These are phyloP conservation scores for Suillus brevipes DNA, from an alignment of 768 basidiomycete species.

Conservation along the genomic window DNA sequence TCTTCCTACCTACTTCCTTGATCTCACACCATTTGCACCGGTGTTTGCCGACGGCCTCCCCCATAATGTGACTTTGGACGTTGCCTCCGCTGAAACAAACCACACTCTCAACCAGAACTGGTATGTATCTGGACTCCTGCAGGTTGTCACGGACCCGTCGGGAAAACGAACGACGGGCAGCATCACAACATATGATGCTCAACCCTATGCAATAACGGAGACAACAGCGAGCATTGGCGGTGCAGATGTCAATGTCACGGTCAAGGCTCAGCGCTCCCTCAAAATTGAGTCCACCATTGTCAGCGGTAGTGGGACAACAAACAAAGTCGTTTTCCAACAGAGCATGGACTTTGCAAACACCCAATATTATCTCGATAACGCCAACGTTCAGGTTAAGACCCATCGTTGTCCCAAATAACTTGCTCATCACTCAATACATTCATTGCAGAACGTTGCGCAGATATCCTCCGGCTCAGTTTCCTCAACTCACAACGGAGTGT, in stretches of 20 bases:
- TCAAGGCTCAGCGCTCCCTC: conserved; percentile 57
- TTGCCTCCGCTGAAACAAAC: conserved; percentile 65
- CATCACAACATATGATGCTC: conserved; percentile 58
- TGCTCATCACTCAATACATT: not conserved
- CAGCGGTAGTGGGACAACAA: conserved; percentile 59
- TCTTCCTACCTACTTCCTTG: conserved; percentile 75
- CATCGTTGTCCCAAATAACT: not conserved
- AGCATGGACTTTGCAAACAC: conserved; percentile 58
- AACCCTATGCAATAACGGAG: conserved; percentile 54
- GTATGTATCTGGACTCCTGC: conserved; percentile 71
- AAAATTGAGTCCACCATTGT: conserved; percentile 62
- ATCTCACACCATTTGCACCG: conserved; percentile 77
- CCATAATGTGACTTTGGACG: conserved; percentile 72
- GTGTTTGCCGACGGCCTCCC: conserved; percentile 64
- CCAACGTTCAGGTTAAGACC: conserved; percentile 35
- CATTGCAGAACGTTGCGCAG: conserved; percentile 49
- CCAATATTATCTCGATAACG: conserved; percentile 58
- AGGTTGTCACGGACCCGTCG: conserved; percentile 68
- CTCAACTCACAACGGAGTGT: conserved; percentile 50
- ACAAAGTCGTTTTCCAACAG: conserved; percentile 62
- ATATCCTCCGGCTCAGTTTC: conserved; percentile 45
- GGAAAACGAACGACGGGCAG: conserved; percentile 64
- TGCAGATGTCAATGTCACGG: conserved; percentile 59
- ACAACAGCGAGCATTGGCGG: conserved; percentile 44
- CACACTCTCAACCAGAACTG: conserved; percentile 73